These are phyloP conservation scores for Misopates orontium DNA, from an alignment of 257 asterid genomes.

Conservation along the genomic window DNA sequence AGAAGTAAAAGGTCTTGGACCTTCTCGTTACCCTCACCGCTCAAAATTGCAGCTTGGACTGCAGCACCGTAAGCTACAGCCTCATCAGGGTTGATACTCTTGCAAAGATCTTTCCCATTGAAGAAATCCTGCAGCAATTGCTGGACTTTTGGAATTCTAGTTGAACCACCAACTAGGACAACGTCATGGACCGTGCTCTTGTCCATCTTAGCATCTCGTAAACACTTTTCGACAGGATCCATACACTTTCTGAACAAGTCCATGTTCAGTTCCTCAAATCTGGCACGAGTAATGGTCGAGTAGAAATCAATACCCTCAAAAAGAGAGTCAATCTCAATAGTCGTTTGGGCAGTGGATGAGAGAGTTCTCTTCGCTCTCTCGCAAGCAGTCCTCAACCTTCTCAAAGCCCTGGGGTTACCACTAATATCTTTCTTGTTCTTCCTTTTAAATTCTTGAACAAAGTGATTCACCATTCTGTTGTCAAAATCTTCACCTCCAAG, in stretches of 20 bases:
- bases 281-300: constrained; percentile 46
- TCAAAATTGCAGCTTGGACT: constrained; percentile 33
- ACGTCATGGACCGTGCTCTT: constrained; percentile 41
- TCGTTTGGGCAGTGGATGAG: constrained; percentile 43
- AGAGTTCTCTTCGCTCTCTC: constrained; percentile 44
- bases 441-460: constrained; percentile 35
- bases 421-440: constrained; percentile 35
- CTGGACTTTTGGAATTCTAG: constrained; percentile 46
- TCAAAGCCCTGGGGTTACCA: constrained; percentile 32
- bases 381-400: constrained; percentile 44
- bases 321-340: constrained; percentile 42
- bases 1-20: constrained; percentile 33
- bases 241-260: constrained; percentile 43
- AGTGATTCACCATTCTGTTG: constrained; percentile 37
- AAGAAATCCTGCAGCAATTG: constrained; percentile 35
- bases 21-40: constrained; percentile 36
- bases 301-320: constrained; percentile 43
- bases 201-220: constrained; percentile 43
- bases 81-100: constrained; percentile 34
- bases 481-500: constrained; percentile 50
- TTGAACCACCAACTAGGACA: constrained; percentile 45
- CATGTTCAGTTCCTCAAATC: constrained; percentile 46
- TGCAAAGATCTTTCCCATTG: constrained; percentile 35
- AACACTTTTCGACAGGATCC: constrained; percentile 45
- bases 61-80: constrained; percentile 37